Percentiles rank a stretch among this genome's conserved stretches.
Evolutionary conservation across 176 grass and related monocot species (phyloP).

Genomic region (Triticum turgidum): DNA sequence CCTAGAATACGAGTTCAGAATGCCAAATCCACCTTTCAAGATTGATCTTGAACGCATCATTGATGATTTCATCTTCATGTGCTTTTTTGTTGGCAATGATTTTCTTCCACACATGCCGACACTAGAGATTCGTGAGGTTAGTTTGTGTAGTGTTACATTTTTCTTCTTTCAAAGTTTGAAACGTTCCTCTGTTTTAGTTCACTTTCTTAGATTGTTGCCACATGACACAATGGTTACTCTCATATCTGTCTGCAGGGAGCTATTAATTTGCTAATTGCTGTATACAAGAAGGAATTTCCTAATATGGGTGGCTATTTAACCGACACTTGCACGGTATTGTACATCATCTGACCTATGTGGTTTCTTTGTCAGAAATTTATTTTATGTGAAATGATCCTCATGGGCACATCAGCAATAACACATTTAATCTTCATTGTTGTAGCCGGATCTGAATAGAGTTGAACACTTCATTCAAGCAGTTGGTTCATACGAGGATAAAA

Average conservation of each 20-base stretch:
- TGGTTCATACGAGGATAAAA: constrained; percentile 80
- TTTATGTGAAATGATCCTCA: background rate
- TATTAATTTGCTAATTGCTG: constrained; percentile 92
- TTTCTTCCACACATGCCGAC: constrained; percentile 99
- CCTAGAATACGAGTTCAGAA: constrained; percentile 92
- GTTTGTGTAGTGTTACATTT: constrained; percentile 8
- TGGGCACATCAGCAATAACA: background rate
- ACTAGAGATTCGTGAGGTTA: constrained; percentile 95
- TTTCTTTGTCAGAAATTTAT: background rate
- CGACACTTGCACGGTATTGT: constrained; percentile 71
- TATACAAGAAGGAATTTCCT: constrained; percentile 88
- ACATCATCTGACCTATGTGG: background rate
- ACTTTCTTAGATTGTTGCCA: constrained; percentile 14
- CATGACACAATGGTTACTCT: constrained; percentile 9
- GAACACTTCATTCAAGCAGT: constrained; percentile 97
- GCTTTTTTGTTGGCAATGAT: constrained; percentile 99
- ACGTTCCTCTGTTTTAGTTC: constrained; percentile 5
- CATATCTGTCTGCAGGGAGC: constrained; percentile 62
- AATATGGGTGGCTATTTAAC: constrained; percentile 83
- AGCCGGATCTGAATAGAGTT: constrained; percentile 76
- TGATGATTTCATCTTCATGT: constrained; percentile 99
- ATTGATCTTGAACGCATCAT: constrained; percentile 93
- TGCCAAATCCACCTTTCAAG: constrained; percentile 80
- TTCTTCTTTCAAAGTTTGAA: background rate
- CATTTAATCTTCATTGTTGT: constrained; percentile 35